A percentile compares a stretch with the other conserved stretches of the same genome.
Evolutionary conservation across 495 filamentous ascomycete genomes (phyloP).

Genomic region (Tetracladium marchalianum): DNA sequence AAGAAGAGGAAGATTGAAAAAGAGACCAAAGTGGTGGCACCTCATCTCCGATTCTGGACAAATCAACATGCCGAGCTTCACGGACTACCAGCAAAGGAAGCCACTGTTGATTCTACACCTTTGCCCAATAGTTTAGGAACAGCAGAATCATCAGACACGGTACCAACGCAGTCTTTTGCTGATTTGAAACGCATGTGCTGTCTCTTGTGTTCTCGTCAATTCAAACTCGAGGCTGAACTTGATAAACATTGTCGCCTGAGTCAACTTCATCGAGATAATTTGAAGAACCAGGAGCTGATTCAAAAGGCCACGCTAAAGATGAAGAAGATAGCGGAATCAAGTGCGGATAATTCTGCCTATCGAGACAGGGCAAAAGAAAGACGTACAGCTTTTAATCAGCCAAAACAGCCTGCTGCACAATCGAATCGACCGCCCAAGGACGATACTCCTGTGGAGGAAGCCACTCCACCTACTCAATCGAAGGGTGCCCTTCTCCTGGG

Average conservation of each 20-base stretch:
- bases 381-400: slow-evolving; percentile 62
- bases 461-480: slow-evolving; percentile 37
- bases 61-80: slow-evolving; percentile 81
- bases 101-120: slow-evolving; percentile 7
- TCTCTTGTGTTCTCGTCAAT: slow-evolving; percentile 64
- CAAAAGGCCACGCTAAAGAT: slow-evolving; percentile 51
- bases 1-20: slow-evolving; percentile 64
- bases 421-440: slow-evolving; percentile 27
- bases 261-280: slow-evolving; percentile 60
- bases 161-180: slow-evolving; percentile 51
- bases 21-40: slow-evolving; percentile 44
- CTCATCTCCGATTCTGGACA: slow-evolving; percentile 80
- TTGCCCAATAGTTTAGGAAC: slow-evolving; percentile 16
- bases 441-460: slow-evolving; percentile 9
- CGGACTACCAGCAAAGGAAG: slow-evolving; percentile 30
- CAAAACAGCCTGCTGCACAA: slow-evolving; percentile 40
- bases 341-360: slow-evolving; percentile 40
- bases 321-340: slow-evolving; percentile 35
- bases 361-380: slow-evolving; percentile 79
- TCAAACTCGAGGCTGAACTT: slow-evolving; percentile 58
- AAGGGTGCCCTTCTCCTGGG: slow-evolving; percentile 77
- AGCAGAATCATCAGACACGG: slow-evolving; percentile 4
- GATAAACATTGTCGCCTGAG: slow-evolving; percentile 70
- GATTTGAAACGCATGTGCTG: slow-evolving; percentile 65
- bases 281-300: slow-evolving; percentile 49